These are phyloP conservation scores for Kuraishia capsulata DNA, from an alignment of 805 yeast genomes.

Conservation along the genomic window DNA sequence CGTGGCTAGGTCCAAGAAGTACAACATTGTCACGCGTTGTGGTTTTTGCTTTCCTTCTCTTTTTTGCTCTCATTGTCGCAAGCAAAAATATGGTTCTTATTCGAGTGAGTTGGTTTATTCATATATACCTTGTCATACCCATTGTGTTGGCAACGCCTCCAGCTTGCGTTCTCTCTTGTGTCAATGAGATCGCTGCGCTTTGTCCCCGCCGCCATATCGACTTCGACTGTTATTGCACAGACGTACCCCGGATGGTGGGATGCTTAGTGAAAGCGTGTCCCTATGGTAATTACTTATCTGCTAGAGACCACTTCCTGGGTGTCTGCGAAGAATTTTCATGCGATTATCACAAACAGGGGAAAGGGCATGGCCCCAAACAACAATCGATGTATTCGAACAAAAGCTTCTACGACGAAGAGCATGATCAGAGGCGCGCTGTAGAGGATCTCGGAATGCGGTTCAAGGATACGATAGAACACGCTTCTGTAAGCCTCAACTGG, in stretches of 20 bases:
- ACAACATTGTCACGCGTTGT: neutral
- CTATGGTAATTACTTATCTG: constrained; percentile 28
- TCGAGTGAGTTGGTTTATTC: neutral
- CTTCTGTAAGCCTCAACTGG: too few relatives aligned
- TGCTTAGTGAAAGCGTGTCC: constrained; percentile 34
- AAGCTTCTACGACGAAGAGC: too few relatives aligned
- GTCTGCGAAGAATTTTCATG: constrained; percentile 20
- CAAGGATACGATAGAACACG: too few relatives aligned
- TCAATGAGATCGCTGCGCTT: constrained; percentile 8
- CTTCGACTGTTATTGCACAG: constrained; percentile 26
- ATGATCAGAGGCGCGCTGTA: too few relatives aligned
- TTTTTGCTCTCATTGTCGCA: constrained; percentile 19
- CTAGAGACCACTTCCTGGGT: constrained; percentile 40
- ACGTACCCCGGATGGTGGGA: constrained; percentile 20
- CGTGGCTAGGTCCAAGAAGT: too few relatives aligned
- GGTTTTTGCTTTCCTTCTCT: constrained; percentile 9
- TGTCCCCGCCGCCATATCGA: constrained; percentile 17
- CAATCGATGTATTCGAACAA: too few relatives aligned
- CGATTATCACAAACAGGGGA: too few relatives aligned
- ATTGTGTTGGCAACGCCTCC: constrained; percentile 11
- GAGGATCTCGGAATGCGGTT: too few relatives aligned
- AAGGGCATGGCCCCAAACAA: too few relatives aligned
- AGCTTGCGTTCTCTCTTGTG: constrained; percentile 15
- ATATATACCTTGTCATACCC: neutral
- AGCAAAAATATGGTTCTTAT: too few relatives aligned